Evolutionary conservation across 2,329 filamentous ascomycete genomes (phyloP), one percentile per base, ranked within the genome.

Genomic region (Teratosphaeria zuluensis): DNA sequence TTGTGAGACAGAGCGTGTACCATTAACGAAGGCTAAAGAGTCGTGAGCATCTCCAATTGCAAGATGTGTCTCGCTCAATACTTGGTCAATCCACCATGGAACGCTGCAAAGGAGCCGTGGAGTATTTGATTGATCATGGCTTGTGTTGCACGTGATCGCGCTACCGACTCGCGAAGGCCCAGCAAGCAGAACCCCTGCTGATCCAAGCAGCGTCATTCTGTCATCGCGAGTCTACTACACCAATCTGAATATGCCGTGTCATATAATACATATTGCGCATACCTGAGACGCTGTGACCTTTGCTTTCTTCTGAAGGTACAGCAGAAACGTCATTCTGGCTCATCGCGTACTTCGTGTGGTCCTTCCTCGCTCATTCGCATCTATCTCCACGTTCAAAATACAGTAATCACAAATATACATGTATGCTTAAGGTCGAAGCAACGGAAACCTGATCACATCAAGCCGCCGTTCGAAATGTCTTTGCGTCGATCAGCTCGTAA

Each of bases 401-500:
- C 4, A 19, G n/a, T 48, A 19, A 48, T 21, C 42, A 9, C 16
- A 48, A 21, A 42, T 11, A 16, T 42, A 12, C 14, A 21, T 35
- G 33, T 35, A 35, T 35, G 33, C 42, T 1, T 6, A 19, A 19
- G n/a, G n/a, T 21, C 42, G 19, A n/a, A 8, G 8, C n/a, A 21
- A 19, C n/a, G 19, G 4, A 8, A 21, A 5, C 19, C 42, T 19
- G 42, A 19, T n/a, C 42, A 48, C 16, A 48, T 48, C 9, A 19
- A 48, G 9, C 3, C 9, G 42, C n/a, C 7, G 48, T 51, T 53
- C 61, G 70, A 24, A 54, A 83, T 83, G 81, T 77, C 80, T 46
- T 70, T 81, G 11, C 71, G 81, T 62, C 78, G 81, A 57, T 83
- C 81, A 53, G 71, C 77, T 51, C 76, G 81, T 52, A 72, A 80